Percentiles rank a stretch among this genome's conserved stretches.
Conservation (phyloP, 352 stramenopile genomes). For the Phytophthora pistaciae region DNA sequence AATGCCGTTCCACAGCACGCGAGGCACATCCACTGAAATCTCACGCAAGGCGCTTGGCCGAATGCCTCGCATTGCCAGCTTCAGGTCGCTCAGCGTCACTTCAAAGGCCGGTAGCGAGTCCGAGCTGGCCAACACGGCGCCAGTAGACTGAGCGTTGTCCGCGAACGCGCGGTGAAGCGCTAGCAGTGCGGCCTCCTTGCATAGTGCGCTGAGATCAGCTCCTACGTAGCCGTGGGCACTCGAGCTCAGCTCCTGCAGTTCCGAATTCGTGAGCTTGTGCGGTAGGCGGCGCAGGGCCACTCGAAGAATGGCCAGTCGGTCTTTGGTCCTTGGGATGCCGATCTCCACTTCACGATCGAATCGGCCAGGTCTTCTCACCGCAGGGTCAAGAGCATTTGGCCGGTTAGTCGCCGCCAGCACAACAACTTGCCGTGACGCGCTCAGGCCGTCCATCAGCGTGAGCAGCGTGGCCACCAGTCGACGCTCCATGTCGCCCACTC, state of each 20-base stretch:
- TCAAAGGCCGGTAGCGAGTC: slow-evolving; percentile 47
- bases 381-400: slow-evolving; percentile 93
- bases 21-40: slow-evolving; percentile 97
- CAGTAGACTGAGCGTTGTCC: slow-evolving; percentile 19
- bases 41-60: slow-evolving; percentile 97
- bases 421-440: slow-evolving; percentile 67
- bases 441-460: slow-evolving; percentile 91
- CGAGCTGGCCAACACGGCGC: slow-evolving; percentile 19
- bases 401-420: slow-evolving; percentile 87
- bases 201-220: slow-evolving; percentile 80
- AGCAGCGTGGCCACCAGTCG: slow-evolving; percentile 91
- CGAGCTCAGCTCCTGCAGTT: slow-evolving; percentile 93
- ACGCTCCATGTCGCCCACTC: slow-evolving; percentile 83
- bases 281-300: slow-evolving; percentile 92
- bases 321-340: slow-evolving; percentile 93
- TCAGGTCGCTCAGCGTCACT: slow-evolving; percentile 89
- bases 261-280: slow-evolving; percentile 74
- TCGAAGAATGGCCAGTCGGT: slow-evolving; percentile 94
- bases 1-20: slow-evolving; percentile 98
- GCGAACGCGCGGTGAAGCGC: slow-evolving; percentile 65
- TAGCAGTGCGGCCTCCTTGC: slow-evolving; percentile 80
- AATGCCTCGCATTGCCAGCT: slow-evolving; percentile 91
- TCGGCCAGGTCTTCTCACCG: slow-evolving; percentile 94
- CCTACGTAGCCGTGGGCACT: slow-evolving; percentile 97
- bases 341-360: slow-evolving; percentile 99